Evolutionary conservation across 345 rosid species (phyloP).

Genomic region (Brassica juncea): DNA sequence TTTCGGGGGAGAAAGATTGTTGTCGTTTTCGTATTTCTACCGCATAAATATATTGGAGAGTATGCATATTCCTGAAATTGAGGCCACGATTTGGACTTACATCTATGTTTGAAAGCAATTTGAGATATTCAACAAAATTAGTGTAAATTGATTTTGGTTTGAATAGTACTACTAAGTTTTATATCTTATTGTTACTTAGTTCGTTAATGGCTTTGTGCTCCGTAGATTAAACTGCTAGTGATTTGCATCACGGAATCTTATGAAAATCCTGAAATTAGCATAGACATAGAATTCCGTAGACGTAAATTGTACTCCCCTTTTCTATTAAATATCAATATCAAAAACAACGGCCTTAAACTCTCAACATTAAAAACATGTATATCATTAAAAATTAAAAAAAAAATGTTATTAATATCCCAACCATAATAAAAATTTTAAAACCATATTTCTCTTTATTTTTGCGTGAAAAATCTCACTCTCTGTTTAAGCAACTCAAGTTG

Average conservation of each 20-base stretch:
- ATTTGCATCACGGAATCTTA: background rate
- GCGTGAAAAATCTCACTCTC: background rate
- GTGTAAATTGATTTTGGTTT: slow-evolving; percentile 16
- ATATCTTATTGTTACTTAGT: background rate
- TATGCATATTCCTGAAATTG: slow-evolving; percentile 26
- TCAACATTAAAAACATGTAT: background rate
- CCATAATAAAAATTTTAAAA: background rate
- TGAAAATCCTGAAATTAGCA: background rate
- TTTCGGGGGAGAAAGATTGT: slow-evolving; percentile 2
- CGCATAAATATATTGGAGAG: background rate
- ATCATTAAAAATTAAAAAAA: too few relatives aligned
- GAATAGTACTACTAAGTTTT: background rate
- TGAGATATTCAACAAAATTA: slow-evolving; percentile 4
- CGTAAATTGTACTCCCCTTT: background rate
- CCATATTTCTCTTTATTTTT: background rate
- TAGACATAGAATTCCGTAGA: background rate
- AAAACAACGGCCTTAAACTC: background rate
- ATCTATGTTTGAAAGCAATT: slow-evolving; percentile 18
- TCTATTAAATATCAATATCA: background rate
- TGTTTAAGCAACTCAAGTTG: background rate
- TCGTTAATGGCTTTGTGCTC: slow-evolving; percentile 8
- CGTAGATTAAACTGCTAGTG: background rate
- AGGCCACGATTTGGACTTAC: slow-evolving; percentile 30
- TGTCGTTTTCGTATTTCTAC: slow-evolving; percentile 19
- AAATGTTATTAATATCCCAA: background rate